phyloP scores from a whole-genome alignment of 1,284 basidiomycete species.

The Austroboletus rostrupii region DNA sequence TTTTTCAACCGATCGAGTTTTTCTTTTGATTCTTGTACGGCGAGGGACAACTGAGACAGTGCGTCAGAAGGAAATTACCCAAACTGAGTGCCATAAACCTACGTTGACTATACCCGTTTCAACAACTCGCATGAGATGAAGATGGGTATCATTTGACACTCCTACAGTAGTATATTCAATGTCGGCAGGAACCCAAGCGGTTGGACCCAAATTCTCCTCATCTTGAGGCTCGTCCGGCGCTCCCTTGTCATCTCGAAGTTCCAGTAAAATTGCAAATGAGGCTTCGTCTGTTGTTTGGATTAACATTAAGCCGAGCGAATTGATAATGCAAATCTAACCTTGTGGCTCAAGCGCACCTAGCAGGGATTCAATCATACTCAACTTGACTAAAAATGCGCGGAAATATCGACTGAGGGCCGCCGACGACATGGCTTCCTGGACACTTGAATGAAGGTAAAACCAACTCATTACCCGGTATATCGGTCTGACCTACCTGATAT shows the following conservation, averaged over 20 bases:
- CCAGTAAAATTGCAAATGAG: constrained; percentile 81
- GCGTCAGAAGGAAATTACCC: constrained; percentile 1
- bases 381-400: constrained; percentile 81
- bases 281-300: constrained; percentile 52
- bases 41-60: constrained; percentile 56
- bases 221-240: constrained; percentile 48
- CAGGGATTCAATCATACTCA: constrained; percentile 77
- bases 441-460: constrained; percentile 37
- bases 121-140: constrained; percentile 71
- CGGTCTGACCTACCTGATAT: constrained; percentile 46
- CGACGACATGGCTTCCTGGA: constrained; percentile 65
- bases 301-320: background rate
- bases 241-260: constrained; percentile 68
- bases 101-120: constrained; percentile 87
- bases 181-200: constrained; percentile 74
- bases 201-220: constrained; percentile 54
- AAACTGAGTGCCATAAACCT: constrained; percentile 24
- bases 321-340: constrained; percentile 27
- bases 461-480: constrained; percentile 1
- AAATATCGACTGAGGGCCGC: constrained; percentile 72
- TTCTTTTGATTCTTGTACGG: constrained; percentile 74
- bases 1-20: constrained; percentile 43
- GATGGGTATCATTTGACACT: constrained; percentile 53
- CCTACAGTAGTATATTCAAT: constrained; percentile 62
- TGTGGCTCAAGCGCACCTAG: constrained; percentile 57